Evolutionary conservation across 768 basidiomycete species (phyloP).

Genomic region (Obba rivulosa): DNA sequence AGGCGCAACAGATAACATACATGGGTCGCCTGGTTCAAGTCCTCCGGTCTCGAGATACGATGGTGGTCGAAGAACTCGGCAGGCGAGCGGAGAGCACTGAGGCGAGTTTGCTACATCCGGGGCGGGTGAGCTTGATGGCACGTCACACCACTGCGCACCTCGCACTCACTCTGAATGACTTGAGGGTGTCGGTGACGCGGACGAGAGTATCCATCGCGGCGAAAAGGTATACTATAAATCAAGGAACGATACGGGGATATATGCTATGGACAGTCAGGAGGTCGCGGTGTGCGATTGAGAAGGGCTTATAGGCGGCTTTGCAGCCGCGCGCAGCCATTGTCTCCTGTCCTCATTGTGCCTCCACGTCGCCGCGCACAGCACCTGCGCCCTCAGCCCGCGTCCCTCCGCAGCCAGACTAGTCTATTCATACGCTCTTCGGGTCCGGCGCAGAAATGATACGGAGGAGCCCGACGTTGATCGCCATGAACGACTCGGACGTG

Average conservation of each 20-base stretch:
- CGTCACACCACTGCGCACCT: slow-evolving; percentile 1
- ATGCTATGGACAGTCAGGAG: not conserved
- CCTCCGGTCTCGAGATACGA: slow-evolving; percentile 77
- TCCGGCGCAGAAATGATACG: slow-evolving; percentile 55
- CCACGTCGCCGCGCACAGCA: slow-evolving; percentile 1
- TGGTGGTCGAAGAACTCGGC: slow-evolving; percentile 81
- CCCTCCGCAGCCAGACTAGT: not conserved
- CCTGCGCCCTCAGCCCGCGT: not conserved
- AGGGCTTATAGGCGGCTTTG: slow-evolving; percentile 7
- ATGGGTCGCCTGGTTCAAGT: slow-evolving; percentile 73
- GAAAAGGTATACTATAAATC: not conserved
- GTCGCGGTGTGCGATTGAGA: not conserved
- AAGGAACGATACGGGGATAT: not conserved
- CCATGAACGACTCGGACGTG: slow-evolving; percentile 71
- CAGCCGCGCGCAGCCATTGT: slow-evolving; percentile 13
- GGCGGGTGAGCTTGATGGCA: slow-evolving; percentile 4
- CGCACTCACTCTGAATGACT: slow-evolving; percentile 58
- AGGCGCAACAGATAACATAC: slow-evolving; percentile 37
- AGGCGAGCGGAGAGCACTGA: slow-evolving; percentile 68
- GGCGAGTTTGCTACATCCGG: slow-evolving; percentile 60
- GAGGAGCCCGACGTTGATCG: slow-evolving; percentile 69
- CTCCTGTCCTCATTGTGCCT: slow-evolving; percentile 12
- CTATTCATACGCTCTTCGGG: slow-evolving; percentile 15
- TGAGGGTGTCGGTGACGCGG: slow-evolving; percentile 64
- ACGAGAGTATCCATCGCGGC: slow-evolving; percentile 57